These are phyloP conservation scores for Tolypocladium tropicale DNA, from an alignment of 2,329 filamentous ascomycete species.

Conservation along the genomic window DNA sequence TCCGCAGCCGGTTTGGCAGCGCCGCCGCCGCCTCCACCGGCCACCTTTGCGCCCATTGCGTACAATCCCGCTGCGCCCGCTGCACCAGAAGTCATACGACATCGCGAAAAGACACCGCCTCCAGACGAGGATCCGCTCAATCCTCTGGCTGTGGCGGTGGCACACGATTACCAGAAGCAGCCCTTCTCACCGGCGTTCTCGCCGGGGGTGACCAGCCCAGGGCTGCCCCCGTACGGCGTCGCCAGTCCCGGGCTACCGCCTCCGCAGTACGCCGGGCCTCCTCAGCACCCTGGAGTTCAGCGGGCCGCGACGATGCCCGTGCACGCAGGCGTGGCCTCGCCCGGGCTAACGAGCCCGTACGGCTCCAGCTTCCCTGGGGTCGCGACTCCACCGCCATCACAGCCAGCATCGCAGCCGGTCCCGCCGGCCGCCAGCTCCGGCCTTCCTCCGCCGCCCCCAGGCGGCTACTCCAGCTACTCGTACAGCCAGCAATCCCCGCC, in stretches of 20 bases:
- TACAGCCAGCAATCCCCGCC: constrained; percentile 21
- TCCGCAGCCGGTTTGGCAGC: constrained; percentile 1
- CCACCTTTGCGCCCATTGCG: constrained; percentile 52
- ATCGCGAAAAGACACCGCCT: constrained; percentile 73
- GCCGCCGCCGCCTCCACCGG: constrained; percentile 23
- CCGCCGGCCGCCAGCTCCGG: constrained; percentile 20
- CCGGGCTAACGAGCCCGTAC: constrained; percentile 30
- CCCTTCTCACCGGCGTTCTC: constrained; percentile 43
- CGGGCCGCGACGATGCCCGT: constrained; percentile 41
- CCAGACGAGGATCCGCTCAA: constrained; percentile 53
- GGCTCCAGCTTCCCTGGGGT: constrained; percentile 34
- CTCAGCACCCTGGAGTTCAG: constrained; percentile 33
- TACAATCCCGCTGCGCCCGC: constrained; percentile 74
- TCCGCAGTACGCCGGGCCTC: constrained; percentile 27
- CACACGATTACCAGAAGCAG: constrained; percentile 42
- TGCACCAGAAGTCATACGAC: constrained; percentile 59
- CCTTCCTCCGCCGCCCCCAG: constrained; percentile 32
- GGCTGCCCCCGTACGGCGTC: not conserved
- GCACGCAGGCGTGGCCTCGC: constrained; percentile 7
- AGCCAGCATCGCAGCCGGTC: constrained; percentile 12
- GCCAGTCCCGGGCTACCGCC: constrained; percentile 30
- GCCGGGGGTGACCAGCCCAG: constrained; percentile 31
- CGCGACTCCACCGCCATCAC: constrained; percentile 23
- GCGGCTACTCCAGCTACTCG: constrained; percentile 47
- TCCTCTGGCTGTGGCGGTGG: constrained; percentile 47